These are phyloP conservation scores for Brasenia schreberi DNA, from an alignment of 164 flowering plant genomes.

Conservation along the genomic window DNA sequence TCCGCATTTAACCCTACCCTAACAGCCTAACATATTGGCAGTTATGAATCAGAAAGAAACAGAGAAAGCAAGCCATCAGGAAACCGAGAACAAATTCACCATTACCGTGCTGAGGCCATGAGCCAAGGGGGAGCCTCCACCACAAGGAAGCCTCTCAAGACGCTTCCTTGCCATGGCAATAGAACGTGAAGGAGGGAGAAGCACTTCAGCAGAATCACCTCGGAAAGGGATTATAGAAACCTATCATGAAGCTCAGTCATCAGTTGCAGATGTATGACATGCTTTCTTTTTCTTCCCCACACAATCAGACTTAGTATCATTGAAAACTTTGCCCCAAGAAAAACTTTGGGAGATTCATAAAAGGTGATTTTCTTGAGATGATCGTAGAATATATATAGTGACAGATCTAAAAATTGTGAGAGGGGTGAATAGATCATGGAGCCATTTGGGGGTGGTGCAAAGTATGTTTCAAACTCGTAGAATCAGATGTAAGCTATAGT, in stretches of 20 bases:
- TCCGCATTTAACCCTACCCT: constrained; percentile 94
- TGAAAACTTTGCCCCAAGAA: no score
- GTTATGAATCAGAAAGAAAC: not conserved
- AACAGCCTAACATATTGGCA: constrained; percentile 50
- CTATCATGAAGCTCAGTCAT: constrained; percentile 14
- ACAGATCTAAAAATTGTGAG: no score
- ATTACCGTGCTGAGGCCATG: constrained; percentile 88
- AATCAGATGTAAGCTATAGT: no score
- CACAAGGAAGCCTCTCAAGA: constrained; percentile 94
- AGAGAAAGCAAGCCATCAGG: not conserved
- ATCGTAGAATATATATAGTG: no score
- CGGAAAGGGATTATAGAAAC: constrained; percentile 93
- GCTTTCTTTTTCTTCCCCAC: no score
- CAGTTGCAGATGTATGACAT: not conserved
- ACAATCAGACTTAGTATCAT: no score
- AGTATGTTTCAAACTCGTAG: no score
- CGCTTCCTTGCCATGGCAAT: constrained; percentile 98
- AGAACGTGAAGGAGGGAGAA: constrained; percentile 94
- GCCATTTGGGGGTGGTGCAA: no score
- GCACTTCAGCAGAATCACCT: constrained; percentile 91
- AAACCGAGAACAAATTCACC: not conserved
- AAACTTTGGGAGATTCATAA: no score
- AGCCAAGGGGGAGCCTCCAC: constrained; percentile 97
- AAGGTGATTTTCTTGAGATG: no score
- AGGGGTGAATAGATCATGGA: no score